A percentile compares a stretch with the other conserved stretches of the same genome.
These are phyloP conservation scores for Aspergillus transmontanensis DNA, from an alignment of 2,329 filamentous ascomycete genomes.

Conservation along the genomic window DNA sequence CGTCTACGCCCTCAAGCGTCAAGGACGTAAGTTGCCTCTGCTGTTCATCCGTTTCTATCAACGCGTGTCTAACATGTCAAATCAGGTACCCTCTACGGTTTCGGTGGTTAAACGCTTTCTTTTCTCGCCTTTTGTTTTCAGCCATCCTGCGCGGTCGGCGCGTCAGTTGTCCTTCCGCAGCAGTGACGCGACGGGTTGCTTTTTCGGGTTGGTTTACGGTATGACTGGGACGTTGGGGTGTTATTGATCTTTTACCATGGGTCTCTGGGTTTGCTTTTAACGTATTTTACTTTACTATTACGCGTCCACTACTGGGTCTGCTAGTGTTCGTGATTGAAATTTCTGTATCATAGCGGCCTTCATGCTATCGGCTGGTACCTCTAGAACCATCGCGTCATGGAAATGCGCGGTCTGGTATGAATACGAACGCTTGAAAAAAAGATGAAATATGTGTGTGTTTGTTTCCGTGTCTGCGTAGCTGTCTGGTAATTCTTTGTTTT, in stretches of 20 bases:
- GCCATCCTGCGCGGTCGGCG: slow-evolving; percentile 38
- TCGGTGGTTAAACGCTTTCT: slow-evolving; percentile 71
- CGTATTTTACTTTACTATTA: slow-evolving; percentile 41
- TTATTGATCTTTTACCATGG: slow-evolving; percentile 46
- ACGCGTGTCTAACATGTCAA: slow-evolving; percentile 21
- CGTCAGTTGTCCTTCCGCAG: slow-evolving; percentile 32
- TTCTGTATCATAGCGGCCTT: slow-evolving; percentile 48
- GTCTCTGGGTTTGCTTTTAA: slow-evolving; percentile 47
- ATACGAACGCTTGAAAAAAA: slow-evolving; percentile 34
- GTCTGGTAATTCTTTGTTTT: neutral
- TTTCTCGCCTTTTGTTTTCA: slow-evolving; percentile 31
- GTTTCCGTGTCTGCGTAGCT: neutral
- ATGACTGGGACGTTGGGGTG: slow-evolving; percentile 50
- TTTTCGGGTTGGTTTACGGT: slow-evolving; percentile 46
- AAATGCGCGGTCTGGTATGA: slow-evolving; percentile 38
- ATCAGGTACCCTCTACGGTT: slow-evolving; percentile 76
- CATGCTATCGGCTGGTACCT: slow-evolving; percentile 39
- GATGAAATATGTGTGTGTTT: neutral
- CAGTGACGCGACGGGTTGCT: slow-evolving; percentile 37
- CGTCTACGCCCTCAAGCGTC: slow-evolving; percentile 65
- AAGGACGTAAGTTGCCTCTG: slow-evolving; percentile 52
- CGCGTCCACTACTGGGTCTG: slow-evolving; percentile 42
- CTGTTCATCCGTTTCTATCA: slow-evolving; percentile 1
- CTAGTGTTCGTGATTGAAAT: slow-evolving; percentile 42
- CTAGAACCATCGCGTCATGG: slow-evolving; percentile 31